Evolutionary conservation across 1,284 basidiomycete genomes (phyloP), one percentile per base, ranked within the genome.

Genomic region (Thecaphora thlaspeos): DNA sequence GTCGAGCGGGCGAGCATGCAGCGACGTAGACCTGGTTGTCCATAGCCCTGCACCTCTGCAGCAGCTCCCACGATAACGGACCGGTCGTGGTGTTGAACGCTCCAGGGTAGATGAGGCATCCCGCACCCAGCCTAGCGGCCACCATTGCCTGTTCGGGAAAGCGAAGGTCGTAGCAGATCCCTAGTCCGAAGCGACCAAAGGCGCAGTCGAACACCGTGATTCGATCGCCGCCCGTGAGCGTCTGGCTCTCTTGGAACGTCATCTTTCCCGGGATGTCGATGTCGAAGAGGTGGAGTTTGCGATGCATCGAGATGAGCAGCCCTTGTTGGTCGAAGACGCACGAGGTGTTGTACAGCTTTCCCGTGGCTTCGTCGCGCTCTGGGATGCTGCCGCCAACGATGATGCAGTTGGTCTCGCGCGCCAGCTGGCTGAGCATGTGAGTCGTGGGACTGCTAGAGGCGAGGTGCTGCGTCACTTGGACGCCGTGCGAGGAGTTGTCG

Each of bases 241-340:
- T 91, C 77, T 95, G 89, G 76, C 91, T 95, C 81, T 99, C 95
- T 88, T 95, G 94, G 85, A 98, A 98, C 4, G 82, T 91, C 79
- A 98, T 96, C 78, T 90, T 88, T 18, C 94, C 94, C 0, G 92
- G 92, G 50, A 97, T 94, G 76, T 98, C 90, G 59, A 99, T 97
- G 78, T 99, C 94, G 76, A 99, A 99, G 10, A 99, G 82, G 76
- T 98, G 95, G 1, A 98, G 84, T 79, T 99, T 97, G 48, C 94
- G 86, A 78, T 97, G 91, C 34, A 85, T 85, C 0, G 89, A 88
- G 24, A 98, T 85, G 38, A 97, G 83, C 46, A 88, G 85, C 14
- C 93, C 93, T 78, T 87, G 75, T 0, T 91, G 90, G 61, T 89
- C 86, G 80, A 93, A 95, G 2, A 91, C 91, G 42, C 60, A 61